Base-by-base conservation (phyloP, 768 basidiomycete species). In the Auriscalpium microsporum region DNA sequence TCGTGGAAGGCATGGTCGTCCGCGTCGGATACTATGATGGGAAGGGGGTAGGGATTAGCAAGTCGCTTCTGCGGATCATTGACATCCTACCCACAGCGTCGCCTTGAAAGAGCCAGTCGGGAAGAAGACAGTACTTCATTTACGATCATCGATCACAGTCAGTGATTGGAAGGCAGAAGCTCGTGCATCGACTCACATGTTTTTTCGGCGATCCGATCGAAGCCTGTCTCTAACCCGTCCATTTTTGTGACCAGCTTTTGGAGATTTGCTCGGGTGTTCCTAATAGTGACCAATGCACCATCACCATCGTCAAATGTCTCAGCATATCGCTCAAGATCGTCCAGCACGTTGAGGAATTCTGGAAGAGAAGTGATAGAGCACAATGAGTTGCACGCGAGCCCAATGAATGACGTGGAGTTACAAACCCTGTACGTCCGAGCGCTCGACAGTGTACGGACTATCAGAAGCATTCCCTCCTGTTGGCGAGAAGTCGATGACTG, bases 171-270 rank as follows among this genome's bases (percentile, higher is more conserved):
- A 21, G 16, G 42, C 46, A 46, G 33, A 38, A 16, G 8, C 45
- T 28, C 16, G 11, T 23, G 9, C 34, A 19, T 16, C n/a, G 33
- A 58, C 89, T 54, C 66, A 92, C 92, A 68, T 56, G 89, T 90
- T 48, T 87, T 81, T 66, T 94, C 90, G 3, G 89, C 87, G 62
- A 94, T 86, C 59, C 83, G 80, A 62, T 94, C 93, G 64, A 96
- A 94, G 2, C 86, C 86, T 0, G 79, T 67, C 66, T 90, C 86
- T 11, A 94, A 73, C 23, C 74, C 77, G 57, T 95, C 90, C 83
- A 96, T 89, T 68, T 83, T 86, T 35, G 68, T 70, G 45, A 92
- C 73, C 6, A 90, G 75, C 67, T 81, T 88, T 58, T 87, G 83
- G 36, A 96, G 71, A 3, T 79, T 73, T 6, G 64, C 58, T 34